A percentile compares a stretch with the other conserved stretches of the same genome.
Evolutionary conservation across 2,329 filamentous ascomycete genomes (phyloP).

Genomic region (Fusarium ambrosium): DNA sequence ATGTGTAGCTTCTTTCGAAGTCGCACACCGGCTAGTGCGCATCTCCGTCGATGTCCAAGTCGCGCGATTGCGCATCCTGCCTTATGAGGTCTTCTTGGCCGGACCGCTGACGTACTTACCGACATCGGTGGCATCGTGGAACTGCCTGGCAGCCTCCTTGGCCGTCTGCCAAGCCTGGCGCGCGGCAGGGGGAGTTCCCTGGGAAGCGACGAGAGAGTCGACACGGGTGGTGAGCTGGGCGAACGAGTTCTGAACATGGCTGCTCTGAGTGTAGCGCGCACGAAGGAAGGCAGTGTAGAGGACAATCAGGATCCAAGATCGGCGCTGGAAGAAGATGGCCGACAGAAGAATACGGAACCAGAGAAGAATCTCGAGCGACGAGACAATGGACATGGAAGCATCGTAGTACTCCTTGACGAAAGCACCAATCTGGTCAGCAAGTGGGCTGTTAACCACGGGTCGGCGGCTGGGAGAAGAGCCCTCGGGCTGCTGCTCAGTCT

Average conservation of each 20-base stretch:
- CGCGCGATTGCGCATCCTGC: constrained; percentile 1
- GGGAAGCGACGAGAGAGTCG: constrained; percentile 86
- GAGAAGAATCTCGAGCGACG: constrained; percentile 86
- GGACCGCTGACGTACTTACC: constrained; percentile 76
- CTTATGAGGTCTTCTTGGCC: constrained; percentile 63
- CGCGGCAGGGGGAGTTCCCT: constrained; percentile 85
- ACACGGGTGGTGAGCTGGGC: constrained; percentile 78
- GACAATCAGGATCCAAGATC: constrained; percentile 88
- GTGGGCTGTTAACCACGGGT: constrained; percentile 63
- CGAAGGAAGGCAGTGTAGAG: constrained; percentile 95
- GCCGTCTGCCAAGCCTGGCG: constrained; percentile 84
- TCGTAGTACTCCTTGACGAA: constrained; percentile 99
- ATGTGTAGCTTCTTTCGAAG: neutral
- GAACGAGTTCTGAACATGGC: constrained; percentile 89
- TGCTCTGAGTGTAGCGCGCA: constrained; percentile 89
- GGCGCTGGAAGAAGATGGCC: constrained; percentile 88
- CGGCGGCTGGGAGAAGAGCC: constrained; percentile 65
- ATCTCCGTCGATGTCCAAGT: constrained; percentile 12
- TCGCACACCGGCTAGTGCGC: constrained; percentile 5
- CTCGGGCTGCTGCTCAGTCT: constrained; percentile 59
- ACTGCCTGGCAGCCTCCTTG: constrained; percentile 81
- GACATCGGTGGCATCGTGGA: constrained; percentile 83
- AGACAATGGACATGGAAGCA: constrained; percentile 92
- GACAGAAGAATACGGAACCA: constrained; percentile 87
- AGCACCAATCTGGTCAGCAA: constrained; percentile 86